Base-by-base conservation (phyloP, 1,284 basidiomycete genomes). In the Volvariella volvacea region DNA sequence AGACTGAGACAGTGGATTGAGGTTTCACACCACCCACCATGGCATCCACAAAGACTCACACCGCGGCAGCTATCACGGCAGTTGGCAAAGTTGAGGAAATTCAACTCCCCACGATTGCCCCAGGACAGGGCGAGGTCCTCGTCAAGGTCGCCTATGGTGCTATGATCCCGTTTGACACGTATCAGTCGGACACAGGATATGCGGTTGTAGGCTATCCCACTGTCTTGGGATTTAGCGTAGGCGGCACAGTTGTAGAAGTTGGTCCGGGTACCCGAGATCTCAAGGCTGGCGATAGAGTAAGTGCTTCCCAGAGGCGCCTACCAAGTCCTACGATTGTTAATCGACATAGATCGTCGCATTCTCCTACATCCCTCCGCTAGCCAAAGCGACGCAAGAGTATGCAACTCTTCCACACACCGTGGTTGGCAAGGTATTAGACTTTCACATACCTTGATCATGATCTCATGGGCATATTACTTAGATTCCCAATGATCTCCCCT, bases 61-160 rank as follows among this genome's bases (percentile, higher is more conserved):
- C 55, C 21, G 70, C 68, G 10, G 59, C 73, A 40, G 71, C 69
- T 12, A 59, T 62, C 3, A 63, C 59, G 10, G 25, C 4, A 21
- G 17, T 14, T n/a, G 50, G 63, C 25, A 57, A 59, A 46, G 48
- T 71, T 22, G 64, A 66, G 16, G 58, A 54, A 2, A 64, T 73
- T 14, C 56, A 66, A 42, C 60, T 74, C 10, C 56, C 65, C 2
- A 76, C 74, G 1, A 55, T 54, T 14, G 46, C 47, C 4, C 73
- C 72, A 6, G 62, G 60, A 6, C 52, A 58, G 1, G 67, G 62
- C 16, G 65, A 76, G 47, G 64, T 78, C 15, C 59, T 71, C 4
- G 48, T 79, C 40, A 69, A 71, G 49, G 70, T 73, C 14, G 64
- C 63, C 46, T 76, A 71, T 48, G 58, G 68, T 1, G 59, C 70